Evolutionary conservation across 352 stramenopile species (phyloP).

Genomic region (Globisporangium polare): DNA sequence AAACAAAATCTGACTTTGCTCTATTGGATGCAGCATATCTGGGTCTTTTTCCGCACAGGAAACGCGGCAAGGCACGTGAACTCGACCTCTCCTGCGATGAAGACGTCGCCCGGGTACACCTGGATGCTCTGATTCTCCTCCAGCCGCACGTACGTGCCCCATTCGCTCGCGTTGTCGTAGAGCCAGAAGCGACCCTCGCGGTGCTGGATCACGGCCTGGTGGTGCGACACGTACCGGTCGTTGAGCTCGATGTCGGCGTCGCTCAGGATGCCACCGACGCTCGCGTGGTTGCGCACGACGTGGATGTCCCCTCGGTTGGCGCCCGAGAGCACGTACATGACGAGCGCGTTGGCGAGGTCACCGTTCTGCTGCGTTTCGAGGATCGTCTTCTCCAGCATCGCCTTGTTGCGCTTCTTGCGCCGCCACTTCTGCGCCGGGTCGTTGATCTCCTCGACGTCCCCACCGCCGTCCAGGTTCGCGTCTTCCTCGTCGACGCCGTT

Average conservation of each 20-base stretch:
- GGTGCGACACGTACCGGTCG: conserved; percentile 50
- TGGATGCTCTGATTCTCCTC: conserved; percentile 65
- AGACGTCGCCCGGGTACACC: conserved; percentile 62
- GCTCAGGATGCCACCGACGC: conserved; percentile 47
- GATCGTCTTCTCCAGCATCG: conserved; percentile 56
- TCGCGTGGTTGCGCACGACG: conserved; percentile 61
- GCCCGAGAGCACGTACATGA: conserved; percentile 76
- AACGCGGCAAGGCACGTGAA: conserved; percentile 71
- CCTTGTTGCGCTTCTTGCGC: conserved; percentile 74
- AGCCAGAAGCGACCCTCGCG: conserved; percentile 69
- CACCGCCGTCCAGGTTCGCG: conserved; percentile 26
- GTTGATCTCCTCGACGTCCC: conserved; percentile 30
- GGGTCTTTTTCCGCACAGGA: conserved; percentile 50
- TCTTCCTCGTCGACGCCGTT: conserved; percentile 20
- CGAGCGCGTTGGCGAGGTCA: conserved; percentile 48
- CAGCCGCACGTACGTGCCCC: conserved; percentile 71
- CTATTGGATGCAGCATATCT: conserved; percentile 48
- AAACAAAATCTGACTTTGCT: conserved; percentile 2
- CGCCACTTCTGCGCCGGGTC: conserved; percentile 51
- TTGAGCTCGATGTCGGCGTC: conserved; percentile 69
- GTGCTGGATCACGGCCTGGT: conserved; percentile 70
- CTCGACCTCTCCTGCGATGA: conserved; percentile 67
- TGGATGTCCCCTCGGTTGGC: conserved; percentile 75
- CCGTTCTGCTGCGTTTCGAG: conserved; percentile 47
- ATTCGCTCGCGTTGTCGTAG: conserved; percentile 64